Percentiles rank a stretch among this genome's conserved stretches.
Evolutionary conservation across 2,329 filamentous ascomycete genomes (phyloP).

Genomic region (Paracamarosporium sp.): DNA sequence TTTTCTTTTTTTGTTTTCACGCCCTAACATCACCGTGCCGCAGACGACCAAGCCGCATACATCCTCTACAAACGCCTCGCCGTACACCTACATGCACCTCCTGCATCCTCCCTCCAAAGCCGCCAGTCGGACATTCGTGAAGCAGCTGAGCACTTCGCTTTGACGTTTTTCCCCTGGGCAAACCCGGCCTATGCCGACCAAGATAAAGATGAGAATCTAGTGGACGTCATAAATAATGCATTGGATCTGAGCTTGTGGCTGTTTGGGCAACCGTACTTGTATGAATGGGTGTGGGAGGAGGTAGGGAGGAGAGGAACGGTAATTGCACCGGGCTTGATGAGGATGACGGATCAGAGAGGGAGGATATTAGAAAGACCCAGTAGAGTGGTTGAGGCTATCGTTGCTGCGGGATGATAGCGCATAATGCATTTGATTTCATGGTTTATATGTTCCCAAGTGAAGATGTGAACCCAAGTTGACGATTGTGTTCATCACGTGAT

Average conservation of each 20-base stretch:
- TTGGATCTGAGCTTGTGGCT: conserved; percentile 38
- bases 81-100: conserved; percentile 31
- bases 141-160: conserved; percentile 42
- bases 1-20: too few relatives aligned
- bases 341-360: conserved; percentile 13
- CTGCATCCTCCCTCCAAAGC: conserved; percentile 4
- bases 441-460: too few relatives aligned
- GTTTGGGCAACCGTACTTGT: conserved; percentile 31
- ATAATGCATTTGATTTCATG: too few relatives aligned
- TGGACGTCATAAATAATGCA: conserved; percentile 30
- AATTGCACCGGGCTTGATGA: conserved; percentile 29
- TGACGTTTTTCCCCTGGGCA: conserved; percentile 45
- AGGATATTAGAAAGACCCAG: conserved; percentile 5
- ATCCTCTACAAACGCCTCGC: conserved; percentile 35
- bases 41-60: conserved; percentile 26
- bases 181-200: conserved; percentile 33
- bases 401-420: conserved; percentile 1
- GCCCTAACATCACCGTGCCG: background rate
- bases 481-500: too few relatives aligned
- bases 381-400: conserved; percentile 11
- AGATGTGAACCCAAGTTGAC: too few relatives aligned
- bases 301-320: conserved; percentile 28
- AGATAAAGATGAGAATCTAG: conserved; percentile 37
- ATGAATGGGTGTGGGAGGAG: conserved; percentile 36
- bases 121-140: conserved; percentile 32